Evolutionary conservation across 129 eudicot species (phyloP), one percentile per base, ranked within the genome.

Genomic region (Chrysanthemum seticuspe): DNA sequence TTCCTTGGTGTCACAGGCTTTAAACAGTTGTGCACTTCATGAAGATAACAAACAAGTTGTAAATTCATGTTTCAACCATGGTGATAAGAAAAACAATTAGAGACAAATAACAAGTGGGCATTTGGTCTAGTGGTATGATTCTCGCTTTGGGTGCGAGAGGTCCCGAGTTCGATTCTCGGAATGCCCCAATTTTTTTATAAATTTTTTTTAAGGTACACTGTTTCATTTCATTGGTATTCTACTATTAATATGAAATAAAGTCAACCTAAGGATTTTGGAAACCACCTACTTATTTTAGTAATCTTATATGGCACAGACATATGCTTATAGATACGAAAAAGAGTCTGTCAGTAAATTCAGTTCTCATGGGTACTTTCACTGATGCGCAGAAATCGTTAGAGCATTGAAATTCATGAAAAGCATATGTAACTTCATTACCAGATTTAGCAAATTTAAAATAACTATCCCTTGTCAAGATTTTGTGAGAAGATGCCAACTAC

Each of bases 121-220:
- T 87, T 89, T 89, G 92, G 96, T 89, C 95, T 89, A 92, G 96
- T 87, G 92, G 95, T 89, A 89, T 87, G 95, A 87, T 92, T 92
- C 95, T 92, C 88, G 91, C 91, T 85, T 87, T 45, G 92, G 96
- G 95, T 89, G 96, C 95, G 88, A 87, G 96, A 89, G 98, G 96
- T 89, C 96, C 98, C 86, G 88, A 89, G 96, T 89, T 85, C 87
- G 83, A 83, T 89, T 89, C 94, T 87, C 94, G 85, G 96, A 92
- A 88, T 82, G 96, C 96, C 96, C 92, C 89, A 0, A 6, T 74
- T 45, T 58, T 45, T 10, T 67, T 65, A 1, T n/a, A 54, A 0
- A 6, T 74, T 45, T 58, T 45, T 10, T 67, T 65, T 2, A 29
- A 54, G 63, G 34, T 62, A n/a, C 64, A 55, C 10, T 19, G 0